Evolutionary conservation across 2,329 filamentous ascomycete species (phyloP).

Genomic region (Ceratocystis variospora): DNA sequence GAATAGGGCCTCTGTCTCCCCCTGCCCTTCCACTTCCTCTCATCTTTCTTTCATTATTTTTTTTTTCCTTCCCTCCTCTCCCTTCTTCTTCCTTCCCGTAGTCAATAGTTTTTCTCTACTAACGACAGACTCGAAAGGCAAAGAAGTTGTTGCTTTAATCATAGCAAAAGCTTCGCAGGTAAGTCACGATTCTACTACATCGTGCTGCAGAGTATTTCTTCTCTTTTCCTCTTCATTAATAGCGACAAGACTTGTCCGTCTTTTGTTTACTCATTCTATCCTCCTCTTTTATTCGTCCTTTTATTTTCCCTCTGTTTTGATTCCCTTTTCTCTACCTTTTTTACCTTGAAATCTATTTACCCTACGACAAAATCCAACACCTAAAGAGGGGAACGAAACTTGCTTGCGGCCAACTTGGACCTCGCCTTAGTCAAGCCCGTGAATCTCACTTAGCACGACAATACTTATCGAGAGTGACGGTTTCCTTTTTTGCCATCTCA

Average conservation of each 20-base stretch:
- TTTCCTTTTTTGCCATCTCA: not conserved
- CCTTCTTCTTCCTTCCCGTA: constrained; percentile 5
- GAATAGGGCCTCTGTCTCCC: not conserved
- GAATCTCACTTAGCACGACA: too few species aligned
- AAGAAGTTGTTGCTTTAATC: not conserved
- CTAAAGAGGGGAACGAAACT: constrained; percentile 2
- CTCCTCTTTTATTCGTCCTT: not conserved
- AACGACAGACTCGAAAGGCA: not conserved
- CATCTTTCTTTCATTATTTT: not conserved
- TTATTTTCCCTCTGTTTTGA: not conserved
- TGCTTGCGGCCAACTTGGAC: not conserved
- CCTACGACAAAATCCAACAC: constrained; percentile 8
- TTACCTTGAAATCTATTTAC: not conserved
- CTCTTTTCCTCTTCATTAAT: constrained; percentile 8
- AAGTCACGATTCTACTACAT: constrained; percentile 4
- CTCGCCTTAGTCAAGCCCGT: too few species aligned
- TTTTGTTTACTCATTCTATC: constrained; percentile 4
- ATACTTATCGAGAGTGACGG: not conserved
- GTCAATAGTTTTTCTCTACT: constrained; percentile 5
- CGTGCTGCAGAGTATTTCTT: constrained; percentile 10
- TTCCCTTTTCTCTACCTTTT: not conserved
- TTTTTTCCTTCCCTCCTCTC: not conserved
- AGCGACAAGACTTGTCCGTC: not conserved
- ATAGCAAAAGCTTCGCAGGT: constrained; percentile 3
- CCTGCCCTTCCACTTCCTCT: not conserved